Base-by-base conservation (phyloP, 352 stramenopile genomes). In the Globisporangium paroecandrum region DNA sequence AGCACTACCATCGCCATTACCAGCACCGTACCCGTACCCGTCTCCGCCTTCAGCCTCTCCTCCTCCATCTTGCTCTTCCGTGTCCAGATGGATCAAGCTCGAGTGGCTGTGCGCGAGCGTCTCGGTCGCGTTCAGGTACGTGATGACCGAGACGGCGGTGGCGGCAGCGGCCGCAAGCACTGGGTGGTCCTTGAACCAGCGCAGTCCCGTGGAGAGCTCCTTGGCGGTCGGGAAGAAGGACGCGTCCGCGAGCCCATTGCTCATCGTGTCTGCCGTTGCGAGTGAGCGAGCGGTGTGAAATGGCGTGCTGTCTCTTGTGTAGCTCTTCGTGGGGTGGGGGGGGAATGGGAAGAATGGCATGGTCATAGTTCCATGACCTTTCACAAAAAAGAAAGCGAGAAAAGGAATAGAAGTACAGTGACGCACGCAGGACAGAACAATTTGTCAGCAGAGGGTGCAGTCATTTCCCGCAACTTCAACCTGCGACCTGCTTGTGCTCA, bases 211-310 rank as follows among this genome's bases (percentile, higher is more conserved):
- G 0, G 83, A 91, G 56, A 95, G 79, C 73, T 95, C 88, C 69
- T 93, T 90, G 69, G 83, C 81, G 6, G 86, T 93, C 43, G 86
- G 84, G 72, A 97, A 92, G 85, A 98, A 88, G 60, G 85, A 91
- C 46, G 82, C 74, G 34, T 76, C 73, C 25, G 73, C 69, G 61
- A 86, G 71, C 20, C 66, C 68, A 61, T 73, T 69, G 74, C 77
- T 80, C 77, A 82, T 81, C n/a, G 57, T 53, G 32, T n/a, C 57
- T 9, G 54, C 22, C 20, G 49, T 24, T 9, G 47, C 53, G 13
- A 13, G 12, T 34, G 27, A 43, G 36, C 36, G 36, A 43, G 36
- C 1, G 7, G 8, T 5, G 32, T 13, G 36, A 43, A 43, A 10
- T 43, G 36, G 36, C 36, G 24, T 2, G 25, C 5, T 29, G n/a